Conservation (phyloP, 257 asterid genomes). For the Apocynum venetum region DNA sequence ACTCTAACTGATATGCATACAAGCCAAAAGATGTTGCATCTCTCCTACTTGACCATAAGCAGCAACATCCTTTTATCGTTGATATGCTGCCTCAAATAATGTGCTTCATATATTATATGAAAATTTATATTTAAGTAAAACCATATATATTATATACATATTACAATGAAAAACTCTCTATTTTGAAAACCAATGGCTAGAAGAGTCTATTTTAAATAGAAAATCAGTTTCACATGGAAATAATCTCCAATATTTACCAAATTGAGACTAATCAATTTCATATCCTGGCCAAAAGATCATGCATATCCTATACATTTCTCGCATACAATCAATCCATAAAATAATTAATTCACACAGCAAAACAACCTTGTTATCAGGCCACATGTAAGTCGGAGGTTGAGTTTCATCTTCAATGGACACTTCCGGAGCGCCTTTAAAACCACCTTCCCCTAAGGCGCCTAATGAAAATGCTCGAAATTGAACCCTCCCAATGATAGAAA, state of each 20-base stretch:
- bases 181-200: background rate
- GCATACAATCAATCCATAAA: background rate
- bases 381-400: conserved; percentile 36
- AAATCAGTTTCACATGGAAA: background rate
- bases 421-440: conserved; percentile 18
- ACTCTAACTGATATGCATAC: background rate
- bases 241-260: background rate
- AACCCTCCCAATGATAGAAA: conserved; percentile 1
- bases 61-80: background rate
- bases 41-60: background rate
- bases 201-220: background rate
- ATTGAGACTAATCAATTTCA: background rate
- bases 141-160: no score
- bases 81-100: background rate
- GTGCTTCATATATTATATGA: background rate
- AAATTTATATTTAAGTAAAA: background rate
- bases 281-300: background rate
- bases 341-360: background rate
- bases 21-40: background rate
- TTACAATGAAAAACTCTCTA: background rate
- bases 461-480: conserved; percentile 18
- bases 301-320: background rate
- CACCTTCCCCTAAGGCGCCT: conserved; percentile 24
- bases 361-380: conserved; percentile 70
- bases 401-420: conserved; percentile 32